Base-by-base conservation (phyloP, 495 filamentous ascomycete species). In the Aspergillus funiculosus region DNA sequence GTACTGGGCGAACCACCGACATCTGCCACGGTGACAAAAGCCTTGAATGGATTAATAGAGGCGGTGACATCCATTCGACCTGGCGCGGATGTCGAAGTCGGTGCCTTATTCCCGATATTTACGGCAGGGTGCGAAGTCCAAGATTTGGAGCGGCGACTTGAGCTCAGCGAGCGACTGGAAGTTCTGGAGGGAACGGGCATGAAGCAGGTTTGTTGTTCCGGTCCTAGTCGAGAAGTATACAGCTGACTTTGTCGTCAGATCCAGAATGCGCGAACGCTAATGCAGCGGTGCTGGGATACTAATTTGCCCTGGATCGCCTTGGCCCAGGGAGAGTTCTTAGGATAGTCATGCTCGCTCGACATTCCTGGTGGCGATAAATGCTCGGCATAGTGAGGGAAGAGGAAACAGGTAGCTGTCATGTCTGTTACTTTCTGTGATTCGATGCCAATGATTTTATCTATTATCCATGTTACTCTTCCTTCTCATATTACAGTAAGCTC, bases 101-200 rank as follows among this genome's bases (percentile, higher is more conserved):
- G 84, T 56, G 69, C 88, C 5, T 57, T 94, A 35, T 90, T 94
- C 42, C 88, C 88, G 1, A 76, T 94, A 62, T 92, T 94, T 62
- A 85, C 84, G 6, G 88, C 87, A 4, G 88, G 88, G 1, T 90
- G 86, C 56, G 86, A 92, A 56, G 78, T 81, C 2, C 59, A 66
- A 34, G 74, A 81, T 34, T 46, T 63, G 20, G 58, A 59, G 8
- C 77, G 84, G 42, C 67, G 82, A 27, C 56, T 64, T 15, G 74
- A 79, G 48, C 80, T 90, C 13, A 67, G 87, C 53, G 75, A 80
- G 50, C 66, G 88, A 36, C 72, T 94, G 60, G 72, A 74, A 57
- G 74, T 73, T 32, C 72, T 90, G 14, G 87, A 92, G 64, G 76
- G 77, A 20, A 80, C 78, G 45, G 88, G 88, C 0, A 79, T 94